Evolutionary conservation across 164 flowering plant genomes (phyloP).

Genomic region (Protea cynaroides): DNA sequence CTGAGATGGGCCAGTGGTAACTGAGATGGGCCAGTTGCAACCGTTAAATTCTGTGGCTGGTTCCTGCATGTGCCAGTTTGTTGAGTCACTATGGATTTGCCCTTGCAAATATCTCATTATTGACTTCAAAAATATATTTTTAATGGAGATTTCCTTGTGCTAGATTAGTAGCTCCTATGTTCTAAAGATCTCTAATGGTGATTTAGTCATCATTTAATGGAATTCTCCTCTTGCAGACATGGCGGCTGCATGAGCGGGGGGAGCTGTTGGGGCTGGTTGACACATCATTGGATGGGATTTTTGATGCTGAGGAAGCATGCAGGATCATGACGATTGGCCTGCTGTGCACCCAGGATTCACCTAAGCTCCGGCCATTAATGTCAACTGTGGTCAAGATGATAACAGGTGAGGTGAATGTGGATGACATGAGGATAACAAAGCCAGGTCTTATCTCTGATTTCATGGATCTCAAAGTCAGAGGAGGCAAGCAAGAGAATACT

Average conservation of each 20-base stretch:
- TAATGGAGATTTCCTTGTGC: no score
- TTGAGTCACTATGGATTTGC: background rate
- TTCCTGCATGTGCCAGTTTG: no score
- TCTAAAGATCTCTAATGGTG: background rate
- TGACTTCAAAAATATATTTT: background rate
- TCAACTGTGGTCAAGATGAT: constrained; percentile 77
- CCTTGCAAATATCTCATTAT: background rate
- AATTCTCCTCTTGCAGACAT: constrained; percentile 49
- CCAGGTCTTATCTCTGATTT: constrained; percentile 86
- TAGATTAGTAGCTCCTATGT: background rate
- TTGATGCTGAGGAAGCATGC: constrained; percentile 76
- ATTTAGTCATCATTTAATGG: background rate
- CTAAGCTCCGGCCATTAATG: constrained; percentile 89
- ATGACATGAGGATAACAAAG: constrained; percentile 41
- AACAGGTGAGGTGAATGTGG: constrained; percentile 31
- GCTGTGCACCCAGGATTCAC: constrained; percentile 83
- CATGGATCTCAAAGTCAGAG: constrained; percentile 69
- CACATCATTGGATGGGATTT: constrained; percentile 49
- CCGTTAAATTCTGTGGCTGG: no score
- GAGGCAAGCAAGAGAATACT: constrained; percentile 9
- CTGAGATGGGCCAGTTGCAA: no score
- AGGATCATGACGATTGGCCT: constrained; percentile 67
- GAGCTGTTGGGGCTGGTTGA: constrained; percentile 65
- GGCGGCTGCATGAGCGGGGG: constrained; percentile 57
- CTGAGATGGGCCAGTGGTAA: no score